Base-by-base conservation (phyloP, 192 early-diverging fungal genomes). In the Backusella circina region DNA sequence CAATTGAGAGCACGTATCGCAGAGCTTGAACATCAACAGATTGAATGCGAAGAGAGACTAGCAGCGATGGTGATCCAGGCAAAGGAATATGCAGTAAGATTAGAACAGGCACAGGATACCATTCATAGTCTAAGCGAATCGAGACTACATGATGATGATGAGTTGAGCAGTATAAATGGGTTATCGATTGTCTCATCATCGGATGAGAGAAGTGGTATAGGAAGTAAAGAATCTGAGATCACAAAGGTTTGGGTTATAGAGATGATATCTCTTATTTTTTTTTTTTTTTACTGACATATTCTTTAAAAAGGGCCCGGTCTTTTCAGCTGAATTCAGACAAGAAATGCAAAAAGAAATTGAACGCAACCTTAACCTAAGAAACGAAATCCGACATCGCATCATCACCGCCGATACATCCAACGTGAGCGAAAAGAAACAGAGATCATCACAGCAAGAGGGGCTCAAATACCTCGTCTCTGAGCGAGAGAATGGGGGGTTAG, bases 81-180 rank as follows among this genome's bases (percentile, higher is more conserved):
- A 0, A 75, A 86, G 74, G 88, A 90, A 70, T 90, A 90, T 75
- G 88, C 88, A 4, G 80, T 80, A 30, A 57, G 86, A 23, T 81
- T 90, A 18, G 87, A 90, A 51, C 82, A 88, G 51, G 88, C 88
- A 9, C 88, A 90, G 64, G 86, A 88, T 67, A 88, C 86, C 6
- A 90, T 90, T 26, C 86, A 90, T n/a, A 79, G 76, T 1, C 50
- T 89, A 30, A 80, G 81, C 28, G 84, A 85, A 50, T 78, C 80
- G 6, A 79, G 85, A 16, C 75, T 87, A 77, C 73, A 35, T 44
- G 83, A 75, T 33, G 78, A 65, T 47, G 76, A 61, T 21, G 41
- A 21, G 30, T 33, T 44, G 57, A 75, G 30, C 18, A 69, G 67
- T 32, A 21, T 70, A 23, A 41, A 70, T 18, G 39, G 39, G 16